Percentiles rank a stretch among this genome's conserved stretches.
These are phyloP conservation scores for Nannochloris sp. DNA, from an alignment of 139 green algal genomes.

Conservation along the genomic window DNA sequence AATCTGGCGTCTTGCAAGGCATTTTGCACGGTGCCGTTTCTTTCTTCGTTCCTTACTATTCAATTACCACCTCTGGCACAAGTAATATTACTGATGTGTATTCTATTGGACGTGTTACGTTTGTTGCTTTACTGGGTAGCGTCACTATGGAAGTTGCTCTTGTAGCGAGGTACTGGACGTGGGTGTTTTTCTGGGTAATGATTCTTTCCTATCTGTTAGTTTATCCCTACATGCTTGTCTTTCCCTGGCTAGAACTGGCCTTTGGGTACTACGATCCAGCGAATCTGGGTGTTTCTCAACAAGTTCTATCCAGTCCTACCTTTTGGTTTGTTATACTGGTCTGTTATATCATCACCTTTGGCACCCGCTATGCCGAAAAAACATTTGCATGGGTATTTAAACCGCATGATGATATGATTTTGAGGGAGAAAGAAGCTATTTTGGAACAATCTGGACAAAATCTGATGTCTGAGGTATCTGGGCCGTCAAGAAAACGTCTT, in stretches of 20 bases:
- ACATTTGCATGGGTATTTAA: constrained; percentile 37
- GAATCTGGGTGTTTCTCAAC: constrained; percentile 35
- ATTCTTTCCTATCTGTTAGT: constrained; percentile 54
- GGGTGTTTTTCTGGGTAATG: constrained; percentile 39
- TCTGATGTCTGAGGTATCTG: constrained; percentile 3
- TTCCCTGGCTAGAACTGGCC: constrained; percentile 35
- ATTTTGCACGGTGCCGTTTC: constrained; percentile 34
- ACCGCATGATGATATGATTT: constrained; percentile 41
- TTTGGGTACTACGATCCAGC: constrained; percentile 35
- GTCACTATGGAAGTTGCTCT: constrained; percentile 61
- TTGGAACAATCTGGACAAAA: not conserved
- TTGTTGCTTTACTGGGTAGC: constrained; percentile 47
- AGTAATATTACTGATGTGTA: constrained; percentile 45
- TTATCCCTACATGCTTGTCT: constrained; percentile 57
- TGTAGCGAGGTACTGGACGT: constrained; percentile 61
- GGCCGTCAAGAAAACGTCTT: not conserved
- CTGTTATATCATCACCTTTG: constrained; percentile 32
- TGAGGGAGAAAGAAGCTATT: constrained; percentile 30
- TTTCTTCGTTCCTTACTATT: constrained; percentile 60
- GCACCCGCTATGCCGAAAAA: constrained; percentile 34
- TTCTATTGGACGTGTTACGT: constrained; percentile 38
- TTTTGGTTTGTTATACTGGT: constrained; percentile 48
- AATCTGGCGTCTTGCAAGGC: constrained; percentile 39
- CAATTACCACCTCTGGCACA: constrained; percentile 13
- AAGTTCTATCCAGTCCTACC: constrained; percentile 24